phyloP scores from a whole-genome alignment of 2,329 filamentous ascomycete species.

The Ceratocystis ficicola region DNA sequence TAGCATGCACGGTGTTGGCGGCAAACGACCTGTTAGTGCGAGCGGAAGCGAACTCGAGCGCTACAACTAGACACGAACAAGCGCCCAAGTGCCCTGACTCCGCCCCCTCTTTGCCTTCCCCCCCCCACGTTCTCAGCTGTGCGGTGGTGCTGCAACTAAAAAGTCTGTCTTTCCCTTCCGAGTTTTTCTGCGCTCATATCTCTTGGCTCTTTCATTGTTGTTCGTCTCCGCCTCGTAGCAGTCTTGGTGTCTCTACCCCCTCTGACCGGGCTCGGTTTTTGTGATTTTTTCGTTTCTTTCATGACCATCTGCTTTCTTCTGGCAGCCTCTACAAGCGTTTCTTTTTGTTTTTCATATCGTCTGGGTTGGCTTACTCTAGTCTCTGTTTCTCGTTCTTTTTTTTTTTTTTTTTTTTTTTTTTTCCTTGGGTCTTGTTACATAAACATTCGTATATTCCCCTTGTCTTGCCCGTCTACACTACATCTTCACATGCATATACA shows the following conservation, averaged over 20 bases:
- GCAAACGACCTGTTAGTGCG: neutral
- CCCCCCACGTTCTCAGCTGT: neutral
- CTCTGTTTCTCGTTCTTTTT: neutral
- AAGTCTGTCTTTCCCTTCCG: neutral
- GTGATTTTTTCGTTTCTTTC: neutral
- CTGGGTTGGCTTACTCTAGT: no score
- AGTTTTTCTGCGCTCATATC: neutral
- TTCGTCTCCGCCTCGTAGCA: neutral
- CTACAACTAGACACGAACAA: neutral
- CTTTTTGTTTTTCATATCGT: conserved; percentile 2
- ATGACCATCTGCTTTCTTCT: conserved; percentile 6
- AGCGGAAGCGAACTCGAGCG: neutral
- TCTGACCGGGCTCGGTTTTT: neutral
- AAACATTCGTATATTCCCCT: no score
- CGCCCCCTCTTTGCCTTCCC: neutral
- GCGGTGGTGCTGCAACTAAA: neutral
- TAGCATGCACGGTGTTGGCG: no score
- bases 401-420: neutral
- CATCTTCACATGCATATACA: conserved; percentile 22
- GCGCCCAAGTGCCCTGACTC: neutral
- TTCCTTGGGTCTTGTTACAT: conserved; percentile 23
- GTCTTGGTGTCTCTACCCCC: neutral
- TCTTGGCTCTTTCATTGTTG: neutral
- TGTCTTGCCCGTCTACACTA: neutral
- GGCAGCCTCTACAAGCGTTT: conserved; percentile 2